Evolutionary conservation across 1,139 yeast species (phyloP), one percentile per base, ranked within the genome.

Genomic region (Taphrina communis): DNA sequence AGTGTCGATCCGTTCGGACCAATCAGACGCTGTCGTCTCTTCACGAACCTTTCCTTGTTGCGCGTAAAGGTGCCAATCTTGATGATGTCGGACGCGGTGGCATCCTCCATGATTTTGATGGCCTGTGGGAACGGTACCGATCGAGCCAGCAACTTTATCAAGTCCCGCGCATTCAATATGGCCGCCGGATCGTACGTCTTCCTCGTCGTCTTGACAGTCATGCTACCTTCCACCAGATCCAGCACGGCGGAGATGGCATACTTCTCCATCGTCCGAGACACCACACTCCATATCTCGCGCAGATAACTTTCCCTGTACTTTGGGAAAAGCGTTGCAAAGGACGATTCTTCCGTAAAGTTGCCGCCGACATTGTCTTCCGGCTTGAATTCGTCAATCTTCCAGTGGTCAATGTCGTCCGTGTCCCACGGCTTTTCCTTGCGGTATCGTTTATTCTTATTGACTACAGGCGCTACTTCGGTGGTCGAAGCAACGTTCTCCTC

Each of bases 1-100:
- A 95, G 83, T 0, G 99, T 95, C 78, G 94, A 94, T 76, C 99
- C 99, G 76, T 88, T 90, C 61, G 99, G 99, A 0, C 99, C 99
- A 69, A 95, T 93, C 72, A 94, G 82, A 78, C 99, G 85, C 80
- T 94, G 99, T 80, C 99, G 87, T 80, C 99, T 87, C 80, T 94
- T 95, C 69, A 90, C 88, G 76, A 95, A 94, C 75, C 99, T 84
- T 72, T 95, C 99, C 77, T 94, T 94, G 77, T 92, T 95, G 60
- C 90, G 81, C 35, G 92, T 96, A 75, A 88, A 85, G 75, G 88
- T 90, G 17, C 97, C 97, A 77, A 94, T 94, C 82, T 95, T 94
- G 74, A 94, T 90, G 65, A 94, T 96, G 76, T 94, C 99, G 80
- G 98, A 92, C 0, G 98, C 97, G 75, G 89, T 82, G 21, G 68